Percentiles rank a stretch among this genome's conserved stretches.
phyloP scores from a whole-genome alignment of 805 yeast genomes.

The Lipomyces orientalis region DNA sequence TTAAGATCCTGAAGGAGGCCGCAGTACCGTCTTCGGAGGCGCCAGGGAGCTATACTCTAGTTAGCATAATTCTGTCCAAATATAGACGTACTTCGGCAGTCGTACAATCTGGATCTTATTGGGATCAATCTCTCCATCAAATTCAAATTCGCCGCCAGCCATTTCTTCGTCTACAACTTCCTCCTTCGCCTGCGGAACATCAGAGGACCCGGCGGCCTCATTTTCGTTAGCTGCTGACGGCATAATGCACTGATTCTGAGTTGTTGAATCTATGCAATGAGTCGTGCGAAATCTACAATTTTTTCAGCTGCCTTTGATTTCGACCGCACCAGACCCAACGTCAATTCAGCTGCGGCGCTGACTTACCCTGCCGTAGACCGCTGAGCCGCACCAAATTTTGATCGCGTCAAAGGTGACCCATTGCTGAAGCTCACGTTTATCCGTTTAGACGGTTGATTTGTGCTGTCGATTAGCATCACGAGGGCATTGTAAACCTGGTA shows the following conservation, averaged over 20 bases:
- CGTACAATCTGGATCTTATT: conserved; percentile 44
- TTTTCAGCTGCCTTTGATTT: neutral
- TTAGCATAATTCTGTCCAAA: neutral
- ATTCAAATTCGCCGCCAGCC: conserved; percentile 20
- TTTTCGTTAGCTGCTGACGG: conserved; percentile 11
- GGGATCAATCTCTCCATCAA: conserved; percentile 38
- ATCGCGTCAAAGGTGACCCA: neutral
- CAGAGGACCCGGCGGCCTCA: neutral
- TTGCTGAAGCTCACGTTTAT: neutral
- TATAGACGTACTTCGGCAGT: neutral
- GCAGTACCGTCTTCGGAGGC: conserved; percentile 91
- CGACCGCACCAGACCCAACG: too few relatives aligned
- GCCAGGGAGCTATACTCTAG: conserved; percentile 64
- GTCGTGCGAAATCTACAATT: too few relatives aligned
- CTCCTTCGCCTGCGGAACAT: conserved; percentile 1
- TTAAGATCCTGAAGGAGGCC: conserved; percentile 88
- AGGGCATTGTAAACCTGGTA: neutral
- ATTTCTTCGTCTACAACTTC: conserved; percentile 20
- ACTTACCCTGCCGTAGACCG: neutral
- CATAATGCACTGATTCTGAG: conserved; percentile 1
- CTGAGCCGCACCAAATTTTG: conserved; percentile 1
- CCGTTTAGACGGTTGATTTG: neutral
- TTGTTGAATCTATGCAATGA: neutral
- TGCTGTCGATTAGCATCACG: neutral
- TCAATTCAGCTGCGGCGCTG: neutral